Evolutionary conservation across 306 rosid species (phyloP), one percentile per base, ranked within the genome.

Genomic region (Cicer pinnatifidum): DNA sequence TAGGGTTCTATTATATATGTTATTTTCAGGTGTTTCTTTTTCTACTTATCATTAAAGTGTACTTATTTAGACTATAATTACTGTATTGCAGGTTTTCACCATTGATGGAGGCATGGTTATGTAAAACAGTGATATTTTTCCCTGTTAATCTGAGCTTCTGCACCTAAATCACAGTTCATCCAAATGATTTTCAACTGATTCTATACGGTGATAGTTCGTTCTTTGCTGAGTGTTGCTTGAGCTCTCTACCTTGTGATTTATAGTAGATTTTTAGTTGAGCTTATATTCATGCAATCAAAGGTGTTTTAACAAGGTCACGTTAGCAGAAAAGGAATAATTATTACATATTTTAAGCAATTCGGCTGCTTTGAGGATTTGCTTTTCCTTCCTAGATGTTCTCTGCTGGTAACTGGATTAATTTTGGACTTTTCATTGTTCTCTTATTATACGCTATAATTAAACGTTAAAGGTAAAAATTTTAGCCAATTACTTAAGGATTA

Each of bases 101-200:
- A 91, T 93, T 72, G 97, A 93, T 79, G 98, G 98, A 77, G 98
- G 98, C 33, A 89, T 93, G 92, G 97, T 88, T 71, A 91, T 89
- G 97, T 93, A 88, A 83, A 70, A 67, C 45, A 9, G 61, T 43
- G 9, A 45, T 65, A 58, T 48, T 13, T 15, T 82, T 59, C 6
- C 58, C 4, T 16, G 9, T 33, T 28, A 61, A 73, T 39, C 37
- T 19, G 70, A 78, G 71, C 73, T 33, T 52, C 64, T 10, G 47
- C 71, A 5, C 23, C 65, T 64, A 19, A 33, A 11, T 60, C 47
- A 2, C 60, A 37, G 8, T 54, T 76, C 69, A 54, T 71, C 45
- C 50, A 41, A 61, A 37, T 71, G 77, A 57, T 75, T 56, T 74
- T 28, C 80, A 56, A 28, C 53, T 73, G 28, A 35, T 72, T 61